Evolutionary conservation across 1,284 basidiomycete genomes (phyloP).

Genomic region (Pterula multifida): DNA sequence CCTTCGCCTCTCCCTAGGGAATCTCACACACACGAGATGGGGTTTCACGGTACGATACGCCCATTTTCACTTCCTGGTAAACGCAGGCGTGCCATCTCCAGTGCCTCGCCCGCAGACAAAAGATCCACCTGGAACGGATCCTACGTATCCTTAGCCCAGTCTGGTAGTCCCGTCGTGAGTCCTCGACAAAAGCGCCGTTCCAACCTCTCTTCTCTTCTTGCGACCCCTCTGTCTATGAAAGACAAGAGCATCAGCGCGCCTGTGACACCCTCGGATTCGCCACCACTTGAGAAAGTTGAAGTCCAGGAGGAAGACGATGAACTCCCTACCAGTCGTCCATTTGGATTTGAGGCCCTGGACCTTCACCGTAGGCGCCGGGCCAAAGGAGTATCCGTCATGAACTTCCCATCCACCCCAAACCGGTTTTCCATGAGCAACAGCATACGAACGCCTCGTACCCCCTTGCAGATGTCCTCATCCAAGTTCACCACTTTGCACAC

Average conservation of each 20-base stretch:
- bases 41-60: slow-evolving; percentile 12
- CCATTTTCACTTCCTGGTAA: slow-evolving; percentile 10
- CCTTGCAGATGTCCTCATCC: slow-evolving; percentile 11
- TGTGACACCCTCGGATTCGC: slow-evolving; percentile 25
- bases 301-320: slow-evolving; percentile 24
- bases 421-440: background rate
- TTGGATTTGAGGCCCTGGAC: slow-evolving; percentile 49
- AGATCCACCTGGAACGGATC: slow-evolving; percentile 67
- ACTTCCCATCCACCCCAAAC: background rate
- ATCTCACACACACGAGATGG: slow-evolving; percentile 7
- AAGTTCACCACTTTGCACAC: slow-evolving; percentile 7
- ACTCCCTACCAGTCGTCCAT: slow-evolving; percentile 21
- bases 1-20: slow-evolving; percentile 36
- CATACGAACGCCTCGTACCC: slow-evolving; percentile 14
- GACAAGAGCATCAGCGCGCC: slow-evolving; percentile 29
- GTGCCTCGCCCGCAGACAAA: slow-evolving; percentile 30
- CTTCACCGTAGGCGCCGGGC: slow-evolving; percentile 39
- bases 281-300: slow-evolving; percentile 23
- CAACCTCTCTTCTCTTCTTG: slow-evolving; percentile 36
- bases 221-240: slow-evolving; percentile 8
- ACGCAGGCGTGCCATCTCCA: slow-evolving; percentile 3
- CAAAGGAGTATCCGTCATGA: slow-evolving; percentile 25
- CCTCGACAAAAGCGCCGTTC: slow-evolving; percentile 40
- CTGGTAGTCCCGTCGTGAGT: slow-evolving; percentile 26
- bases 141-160: slow-evolving; percentile 28